Evolutionary conservation across 192 early-diverging fungal species (phyloP), one percentile per base, ranked within the genome.

Genomic region (Phycomyces blakesleeanus): DNA sequence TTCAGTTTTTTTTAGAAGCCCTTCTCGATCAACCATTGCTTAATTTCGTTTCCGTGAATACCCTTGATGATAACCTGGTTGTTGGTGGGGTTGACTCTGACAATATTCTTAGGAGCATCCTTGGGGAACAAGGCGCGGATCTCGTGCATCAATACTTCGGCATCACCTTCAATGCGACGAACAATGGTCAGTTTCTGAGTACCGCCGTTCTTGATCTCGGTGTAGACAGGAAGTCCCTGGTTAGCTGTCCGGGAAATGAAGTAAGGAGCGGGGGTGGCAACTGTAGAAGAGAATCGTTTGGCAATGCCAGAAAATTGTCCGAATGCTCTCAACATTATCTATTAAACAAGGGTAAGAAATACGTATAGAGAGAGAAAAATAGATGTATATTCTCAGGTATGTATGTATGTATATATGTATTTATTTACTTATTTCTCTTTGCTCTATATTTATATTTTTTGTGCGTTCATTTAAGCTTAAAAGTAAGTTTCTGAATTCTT

Each of bases 121-220:
- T 53, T 29, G 16, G 68, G 68, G 41, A 76, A 67, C 57, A 67
- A 54, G 12, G 60, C 42, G n/a, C 39, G 20, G 18, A 76, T 44
- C 18, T 76, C 74, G 14, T 67, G 18, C 39, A 51, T 56, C 49
- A 76, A 49, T 34, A 81, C 85, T 57, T 78, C 69, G 29, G 81
- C 70, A 53, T 89, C 82, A 38, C 90, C 90, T 53, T 89, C 82
- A 38, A 92, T 82, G 26, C 87, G 85, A 51, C 87, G 84, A 49
- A 92, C 69, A 29, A 87, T 64, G 9, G 89, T 92, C 59, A 85
- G 74, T 47, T 67, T 61, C 51, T 83, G 83, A 14, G 84, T 85
- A 12, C 81, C 68, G 12, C 84, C 87, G 68, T 92, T 92, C 62
- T 74, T 84, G 55, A 82, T 63, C 24, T 90, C 84, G 2, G 78